Evolutionary conservation across 352 stramenopile species (phyloP), one percentile per base, ranked within the genome.

Genomic region (Phytophthora idaei): DNA sequence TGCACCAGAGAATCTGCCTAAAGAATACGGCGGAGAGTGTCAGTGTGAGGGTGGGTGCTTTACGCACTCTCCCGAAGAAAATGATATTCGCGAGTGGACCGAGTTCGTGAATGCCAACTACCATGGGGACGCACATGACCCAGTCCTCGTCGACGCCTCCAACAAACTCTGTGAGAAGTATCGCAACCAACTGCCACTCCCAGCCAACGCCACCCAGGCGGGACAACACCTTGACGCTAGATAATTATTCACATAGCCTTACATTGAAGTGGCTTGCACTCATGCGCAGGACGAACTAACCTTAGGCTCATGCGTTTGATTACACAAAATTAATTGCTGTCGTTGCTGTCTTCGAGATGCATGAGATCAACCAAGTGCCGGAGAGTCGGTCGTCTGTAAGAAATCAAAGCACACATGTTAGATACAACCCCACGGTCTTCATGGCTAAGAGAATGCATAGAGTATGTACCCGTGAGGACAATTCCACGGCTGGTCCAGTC

Each of bases 401-500:
- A 57, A 34, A 48, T 15, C 46, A 52, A 4, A 46, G 32, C 15
- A 68, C 12, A 31, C 29, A 29, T 3, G 41, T 52, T 39, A 46
- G 34, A 27, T 37, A 50, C 11, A 36, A 21, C 21, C 21, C 21
- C 21, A 21, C 21, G 21, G 21, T 21, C 21, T 21, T 21, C 21
- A 21, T 21, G 21, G 21, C 21, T 21, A 21, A 21, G 21, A 21
- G 21, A 21, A 21, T 6, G 14, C 21, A 42, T 17, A 32, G 12
- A 75, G 39, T 81, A 93, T 83, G 39, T 81, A 93, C 85, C 92
- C 92, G 49, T 98, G 92, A 2, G 92, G 91, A 79, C 96, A 99
- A 69, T 98, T 99, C 96, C 96, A 99, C 7, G 97, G 97, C 50
- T 97, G 88, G 29, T 99, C 91, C 10, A 98, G 74, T 10, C 83